These are phyloP conservation scores for Beauveria scarabaeidicola DNA, from an alignment of 2,329 filamentous ascomycete species.

Conservation along the genomic window DNA sequence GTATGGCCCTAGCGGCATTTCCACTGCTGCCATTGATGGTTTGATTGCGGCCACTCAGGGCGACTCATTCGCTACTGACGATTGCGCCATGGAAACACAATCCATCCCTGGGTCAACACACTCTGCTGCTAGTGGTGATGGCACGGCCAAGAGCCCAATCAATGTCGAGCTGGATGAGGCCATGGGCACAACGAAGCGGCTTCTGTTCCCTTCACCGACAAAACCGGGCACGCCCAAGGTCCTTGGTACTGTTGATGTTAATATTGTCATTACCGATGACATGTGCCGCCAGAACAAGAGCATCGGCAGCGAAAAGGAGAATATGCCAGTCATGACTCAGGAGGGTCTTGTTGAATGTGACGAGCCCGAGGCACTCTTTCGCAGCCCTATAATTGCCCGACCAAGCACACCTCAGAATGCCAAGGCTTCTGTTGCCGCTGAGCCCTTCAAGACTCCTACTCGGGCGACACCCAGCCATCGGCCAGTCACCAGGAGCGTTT, in stretches of 20 bases:
- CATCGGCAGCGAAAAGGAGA: slow-evolving; percentile 34
- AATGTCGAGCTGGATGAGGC: slow-evolving; percentile 39
- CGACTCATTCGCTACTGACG: slow-evolving; percentile 14
- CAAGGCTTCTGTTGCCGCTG: slow-evolving; percentile 29
- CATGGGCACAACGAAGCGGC: slow-evolving; percentile 52
- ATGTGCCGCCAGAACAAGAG: slow-evolving; percentile 30
- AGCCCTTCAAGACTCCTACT: slow-evolving; percentile 53
- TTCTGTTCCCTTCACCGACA: slow-evolving; percentile 70
- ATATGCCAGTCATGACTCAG: slow-evolving; percentile 35
- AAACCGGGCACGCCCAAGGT: slow-evolving; percentile 55
- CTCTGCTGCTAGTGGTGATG: slow-evolving; percentile 48
- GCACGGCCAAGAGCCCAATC: slow-evolving; percentile 50
- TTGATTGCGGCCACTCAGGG: not conserved
- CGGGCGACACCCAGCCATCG: slow-evolving; percentile 53
- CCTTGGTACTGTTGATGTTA: slow-evolving; percentile 49
- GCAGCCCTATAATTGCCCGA: slow-evolving; percentile 39
- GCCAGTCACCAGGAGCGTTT: slow-evolving; percentile 53
- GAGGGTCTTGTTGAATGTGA: slow-evolving; percentile 28
- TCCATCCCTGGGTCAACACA: slow-evolving; percentile 38
- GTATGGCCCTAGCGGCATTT: slow-evolving; percentile 7
- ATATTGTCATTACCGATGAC: slow-evolving; percentile 38
- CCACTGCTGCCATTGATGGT: not conserved
- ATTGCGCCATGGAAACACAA: slow-evolving; percentile 13
- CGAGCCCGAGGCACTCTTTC: slow-evolving; percentile 58
- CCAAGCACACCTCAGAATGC: slow-evolving; percentile 45